A percentile compares a stretch with the other conserved stretches of the same genome.
phyloP scores from a whole-genome alignment of 352 stramenopile genomes.

The Phytophthora foliorum region DNA sequence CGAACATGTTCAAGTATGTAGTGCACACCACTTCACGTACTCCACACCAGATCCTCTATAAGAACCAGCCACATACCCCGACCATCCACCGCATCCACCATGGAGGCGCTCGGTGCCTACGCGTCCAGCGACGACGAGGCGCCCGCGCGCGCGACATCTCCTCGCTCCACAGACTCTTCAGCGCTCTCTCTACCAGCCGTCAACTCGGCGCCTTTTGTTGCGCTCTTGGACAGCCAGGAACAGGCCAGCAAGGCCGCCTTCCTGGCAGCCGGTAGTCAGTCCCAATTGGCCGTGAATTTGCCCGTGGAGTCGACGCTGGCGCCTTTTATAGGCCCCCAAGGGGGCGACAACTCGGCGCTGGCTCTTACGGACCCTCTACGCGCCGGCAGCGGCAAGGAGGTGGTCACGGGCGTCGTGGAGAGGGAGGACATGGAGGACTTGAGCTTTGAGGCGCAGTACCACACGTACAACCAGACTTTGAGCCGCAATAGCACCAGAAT shows the following conservation, averaged over 20 bases:
- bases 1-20: slow-evolving; percentile 14
- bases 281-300: slow-evolving; percentile 69
- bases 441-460: slow-evolving; percentile 86
- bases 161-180: slow-evolving; percentile 22
- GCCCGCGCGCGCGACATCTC: background rate
- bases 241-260: slow-evolving; percentile 47
- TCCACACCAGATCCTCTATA: background rate
- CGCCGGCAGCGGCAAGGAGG: slow-evolving; percentile 69
- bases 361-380: slow-evolving; percentile 40
- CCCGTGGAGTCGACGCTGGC: slow-evolving; percentile 75
- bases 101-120: slow-evolving; percentile 62
- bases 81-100: slow-evolving; percentile 12
- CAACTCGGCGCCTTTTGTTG: slow-evolving; percentile 66
- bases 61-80: background rate
- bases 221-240: slow-evolving; percentile 38
- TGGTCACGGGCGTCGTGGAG: slow-evolving; percentile 84
- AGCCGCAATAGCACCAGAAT: slow-evolving; percentile 35
- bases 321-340: slow-evolving; percentile 53
- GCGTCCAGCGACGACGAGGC: slow-evolving; percentile 63
- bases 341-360: slow-evolving; percentile 9
- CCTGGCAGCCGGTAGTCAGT: slow-evolving; percentile 43
- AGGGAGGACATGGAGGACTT: slow-evolving; percentile 75
- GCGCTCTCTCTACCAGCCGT: slow-evolving; percentile 45
- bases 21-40: slow-evolving; percentile 4
- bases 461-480: slow-evolving; percentile 73